Evolutionary conservation across 1,139 yeast genomes (phyloP).

Genomic region (Tardiomyces depauwii): DNA sequence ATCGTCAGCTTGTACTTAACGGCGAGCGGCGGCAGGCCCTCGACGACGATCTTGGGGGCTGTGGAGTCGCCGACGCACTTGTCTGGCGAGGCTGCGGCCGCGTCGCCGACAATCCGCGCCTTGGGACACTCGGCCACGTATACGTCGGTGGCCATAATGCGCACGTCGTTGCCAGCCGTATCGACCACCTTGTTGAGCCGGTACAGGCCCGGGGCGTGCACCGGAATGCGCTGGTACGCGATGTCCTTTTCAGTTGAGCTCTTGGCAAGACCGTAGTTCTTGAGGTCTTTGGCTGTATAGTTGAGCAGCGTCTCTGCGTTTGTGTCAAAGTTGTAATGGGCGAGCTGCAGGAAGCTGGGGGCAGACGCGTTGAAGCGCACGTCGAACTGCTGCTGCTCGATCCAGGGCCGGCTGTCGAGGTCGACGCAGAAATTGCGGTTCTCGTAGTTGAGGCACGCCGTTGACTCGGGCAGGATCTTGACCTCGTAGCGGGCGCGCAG

Average conservation of each 20-base stretch:
- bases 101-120: conserved; percentile 34
- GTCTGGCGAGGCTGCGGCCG: conserved; percentile 20
- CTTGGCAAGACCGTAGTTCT: conserved; percentile 27
- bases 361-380: conserved; percentile 75
- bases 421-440: conserved; percentile 55
- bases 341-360: conserved; percentile 56
- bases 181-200: conserved; percentile 57
- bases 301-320: conserved; percentile 39
- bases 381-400: conserved; percentile 40
- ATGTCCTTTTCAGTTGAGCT: conserved; percentile 27
- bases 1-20: conserved; percentile 49
- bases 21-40: conserved; percentile 69
- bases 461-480: conserved; percentile 83
- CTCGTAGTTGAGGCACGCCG: conserved; percentile 74
- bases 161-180: conserved; percentile 48
- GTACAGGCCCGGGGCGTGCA: conserved; percentile 63
- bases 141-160: conserved; percentile 53
- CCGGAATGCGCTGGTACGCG: conserved; percentile 43
- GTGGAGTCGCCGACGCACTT: conserved; percentile 57
- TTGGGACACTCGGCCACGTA: conserved; percentile 69
- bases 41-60: conserved; percentile 42
- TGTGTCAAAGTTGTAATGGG: conserved; percentile 47
- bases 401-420: conserved; percentile 17
- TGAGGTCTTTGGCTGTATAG: conserved; percentile 46
- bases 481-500: conserved; percentile 80